phyloP scores from a whole-genome alignment of 2,329 filamentous ascomycete species.

The Monosporascus sp. region DNA sequence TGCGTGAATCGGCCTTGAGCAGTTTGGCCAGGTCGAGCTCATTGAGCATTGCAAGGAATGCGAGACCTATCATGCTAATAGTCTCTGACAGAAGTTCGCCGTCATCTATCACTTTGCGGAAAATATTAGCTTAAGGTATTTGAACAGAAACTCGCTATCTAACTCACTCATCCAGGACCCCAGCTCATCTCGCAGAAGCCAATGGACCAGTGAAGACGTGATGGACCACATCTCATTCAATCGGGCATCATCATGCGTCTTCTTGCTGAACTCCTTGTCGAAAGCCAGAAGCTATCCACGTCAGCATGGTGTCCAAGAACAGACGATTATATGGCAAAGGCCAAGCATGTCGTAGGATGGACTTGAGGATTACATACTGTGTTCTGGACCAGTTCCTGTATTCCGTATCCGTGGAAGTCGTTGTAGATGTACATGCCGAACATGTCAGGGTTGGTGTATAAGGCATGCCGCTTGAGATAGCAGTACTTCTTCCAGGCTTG shows the following conservation, averaged over 20 bases:
- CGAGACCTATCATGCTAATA: constrained; percentile 9
- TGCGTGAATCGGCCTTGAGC: constrained; percentile 12
- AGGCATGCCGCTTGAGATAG: constrained; percentile 10
- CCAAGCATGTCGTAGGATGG: neutral
- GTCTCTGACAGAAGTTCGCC: constrained; percentile 7
- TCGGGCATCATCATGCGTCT: constrained; percentile 11
- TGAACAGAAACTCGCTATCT: neutral
- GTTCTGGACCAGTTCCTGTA: constrained; percentile 25
- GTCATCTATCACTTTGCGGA: constrained; percentile 7
- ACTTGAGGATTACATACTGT: constrained; percentile 9
- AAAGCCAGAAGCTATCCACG: constrained; percentile 10
- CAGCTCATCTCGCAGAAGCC: constrained; percentile 10
- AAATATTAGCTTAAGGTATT: neutral
- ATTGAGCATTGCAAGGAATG: constrained; percentile 12
- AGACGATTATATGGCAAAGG: neutral
- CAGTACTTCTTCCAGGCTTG: constrained; percentile 13
- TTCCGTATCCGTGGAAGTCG: constrained; percentile 23
- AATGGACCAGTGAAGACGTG: constrained; percentile 13
- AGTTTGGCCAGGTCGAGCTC: constrained; percentile 14
- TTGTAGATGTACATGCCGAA: constrained; percentile 26
- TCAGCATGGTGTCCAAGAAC: neutral
- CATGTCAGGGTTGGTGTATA: constrained; percentile 18
- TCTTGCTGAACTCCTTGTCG: constrained; percentile 15
- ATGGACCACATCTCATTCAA: constrained; percentile 17
- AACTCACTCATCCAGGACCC: constrained; percentile 15